A percentile compares a stretch with the other conserved stretches of the same genome.
Evolutionary conservation across 2,329 filamentous ascomycete species (phyloP).

Genomic region (Phoma sp.): DNA sequence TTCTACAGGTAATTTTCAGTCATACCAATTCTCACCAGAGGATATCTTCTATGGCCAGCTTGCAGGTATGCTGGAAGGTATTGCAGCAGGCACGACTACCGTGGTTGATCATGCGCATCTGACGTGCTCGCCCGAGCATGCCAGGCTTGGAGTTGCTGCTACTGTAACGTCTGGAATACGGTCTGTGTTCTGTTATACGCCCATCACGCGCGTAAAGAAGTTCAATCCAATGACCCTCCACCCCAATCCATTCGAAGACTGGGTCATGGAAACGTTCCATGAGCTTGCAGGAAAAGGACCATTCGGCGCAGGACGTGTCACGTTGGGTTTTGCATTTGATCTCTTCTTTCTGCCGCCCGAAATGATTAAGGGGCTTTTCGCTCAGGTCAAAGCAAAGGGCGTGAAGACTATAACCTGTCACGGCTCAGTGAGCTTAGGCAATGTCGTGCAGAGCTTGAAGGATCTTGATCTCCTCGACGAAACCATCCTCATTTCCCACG

Average conservation of each 20-base stretch:
- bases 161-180: slow-evolving; percentile 56
- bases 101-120: slow-evolving; percentile 62
- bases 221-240: slow-evolving; percentile 59
- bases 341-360: slow-evolving; percentile 51
- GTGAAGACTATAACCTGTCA: slow-evolving; percentile 56
- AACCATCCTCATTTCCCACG: slow-evolving; percentile 55
- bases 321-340: slow-evolving; percentile 56
- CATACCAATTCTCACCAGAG: slow-evolving; percentile 34
- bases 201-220: slow-evolving; percentile 38
- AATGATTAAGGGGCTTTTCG: slow-evolving; percentile 49
- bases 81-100: slow-evolving; percentile 63
- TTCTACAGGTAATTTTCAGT: slow-evolving; percentile 48
- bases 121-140: slow-evolving; percentile 46
- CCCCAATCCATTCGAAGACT: slow-evolving; percentile 57
- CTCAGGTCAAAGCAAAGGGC: slow-evolving; percentile 43
- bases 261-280: slow-evolving; percentile 49
- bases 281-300: slow-evolving; percentile 41
- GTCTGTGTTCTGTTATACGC: slow-evolving; percentile 53
- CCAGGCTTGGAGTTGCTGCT: slow-evolving; percentile 48
- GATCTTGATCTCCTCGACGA: slow-evolving; percentile 51
- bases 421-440: slow-evolving; percentile 23
- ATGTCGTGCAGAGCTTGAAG: slow-evolving; percentile 33
- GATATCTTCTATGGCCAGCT: slow-evolving; percentile 42
- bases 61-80: slow-evolving; percentile 57
- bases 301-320: slow-evolving; percentile 45